Conservation (phyloP, 139 green algal genomes). For the Astrephomene gubernaculifera region DNA sequence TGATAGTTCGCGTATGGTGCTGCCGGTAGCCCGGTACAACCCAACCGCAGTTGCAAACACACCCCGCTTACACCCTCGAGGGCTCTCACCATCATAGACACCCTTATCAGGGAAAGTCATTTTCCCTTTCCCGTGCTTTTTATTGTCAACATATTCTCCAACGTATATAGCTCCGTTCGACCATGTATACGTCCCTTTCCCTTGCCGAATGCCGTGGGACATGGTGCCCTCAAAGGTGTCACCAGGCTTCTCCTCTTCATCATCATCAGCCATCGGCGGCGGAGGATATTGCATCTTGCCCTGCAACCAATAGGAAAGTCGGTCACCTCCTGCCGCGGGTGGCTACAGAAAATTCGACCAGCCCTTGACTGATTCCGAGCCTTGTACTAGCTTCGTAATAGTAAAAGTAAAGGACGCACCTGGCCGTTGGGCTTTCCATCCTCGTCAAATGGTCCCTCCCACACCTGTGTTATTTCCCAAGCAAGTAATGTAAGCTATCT, state of each 20-base stretch:
- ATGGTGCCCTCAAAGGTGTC: slow-evolving; percentile 69
- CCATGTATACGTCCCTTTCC: slow-evolving; percentile 72
- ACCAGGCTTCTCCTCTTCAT: slow-evolving; percentile 67
- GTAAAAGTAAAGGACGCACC: slow-evolving; percentile 45
- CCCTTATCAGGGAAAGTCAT: slow-evolving; percentile 67
- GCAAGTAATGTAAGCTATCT: neutral
- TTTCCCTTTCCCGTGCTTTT: slow-evolving; percentile 63
- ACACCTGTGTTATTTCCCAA: slow-evolving; percentile 42
- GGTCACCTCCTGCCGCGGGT: no score
- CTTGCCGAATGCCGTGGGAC: slow-evolving; percentile 58
- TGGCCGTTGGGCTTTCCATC: slow-evolving; percentile 67
- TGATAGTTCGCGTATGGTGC: no score
- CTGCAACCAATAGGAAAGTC: no score
- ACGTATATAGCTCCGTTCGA: slow-evolving; percentile 60
- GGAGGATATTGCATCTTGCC: slow-evolving; percentile 57
- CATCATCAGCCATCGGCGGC: slow-evolving; percentile 54
- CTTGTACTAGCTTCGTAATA: no score
- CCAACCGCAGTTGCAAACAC: no score
- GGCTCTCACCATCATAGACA: slow-evolving; percentile 69
- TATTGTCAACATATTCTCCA: slow-evolving; percentile 63
- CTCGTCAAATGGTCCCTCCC: slow-evolving; percentile 66
- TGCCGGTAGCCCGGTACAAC: no score
- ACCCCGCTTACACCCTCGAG: no score
- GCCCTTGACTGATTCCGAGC: no score
- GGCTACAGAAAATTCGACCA: no score